phyloP scores from a whole-genome alignment of 176 grass and related monocot species.

The Elymus sibiricus region DNA sequence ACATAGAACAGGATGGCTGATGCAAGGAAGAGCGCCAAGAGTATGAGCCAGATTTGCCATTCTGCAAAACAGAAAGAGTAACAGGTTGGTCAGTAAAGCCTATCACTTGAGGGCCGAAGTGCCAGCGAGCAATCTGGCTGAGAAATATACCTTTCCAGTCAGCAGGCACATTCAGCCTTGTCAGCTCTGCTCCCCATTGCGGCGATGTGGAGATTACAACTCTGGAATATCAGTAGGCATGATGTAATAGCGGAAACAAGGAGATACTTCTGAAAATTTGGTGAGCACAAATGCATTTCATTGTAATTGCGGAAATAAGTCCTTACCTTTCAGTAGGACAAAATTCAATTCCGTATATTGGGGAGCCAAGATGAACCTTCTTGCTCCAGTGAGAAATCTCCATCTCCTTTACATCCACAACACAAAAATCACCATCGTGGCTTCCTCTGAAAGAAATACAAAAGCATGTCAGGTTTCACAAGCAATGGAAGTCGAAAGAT shows the following conservation, averaged over 20 bases:
- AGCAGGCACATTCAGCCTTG: slow-evolving; percentile 77
- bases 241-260: neutral
- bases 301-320: neutral
- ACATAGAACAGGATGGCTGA: slow-evolving; percentile 61
- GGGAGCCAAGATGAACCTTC: slow-evolving; percentile 76
- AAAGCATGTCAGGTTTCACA: neutral
- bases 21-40: slow-evolving; percentile 62
- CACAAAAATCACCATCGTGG: slow-evolving; percentile 83
- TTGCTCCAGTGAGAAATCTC: slow-evolving; percentile 87
- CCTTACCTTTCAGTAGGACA: slow-evolving; percentile 89
- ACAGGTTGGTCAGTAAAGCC: neutral
- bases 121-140: slow-evolving; percentile 10
- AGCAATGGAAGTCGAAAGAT: slow-evolving; percentile 12
- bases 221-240: slow-evolving; percentile 32
- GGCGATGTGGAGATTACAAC: slow-evolving; percentile 77
- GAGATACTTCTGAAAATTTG: neutral
- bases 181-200: slow-evolving; percentile 70
- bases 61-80: slow-evolving; percentile 39
- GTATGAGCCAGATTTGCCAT: slow-evolving; percentile 79
- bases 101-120: neutral
- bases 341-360: slow-evolving; percentile 67
- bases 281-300: neutral
- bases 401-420: slow-evolving; percentile 88
- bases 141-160: slow-evolving; percentile 84
- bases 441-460: slow-evolving; percentile 60